Conservation (phyloP, 2,329 filamentous ascomycete genomes). For the Coniosporium tulheliwenetii region DNA sequence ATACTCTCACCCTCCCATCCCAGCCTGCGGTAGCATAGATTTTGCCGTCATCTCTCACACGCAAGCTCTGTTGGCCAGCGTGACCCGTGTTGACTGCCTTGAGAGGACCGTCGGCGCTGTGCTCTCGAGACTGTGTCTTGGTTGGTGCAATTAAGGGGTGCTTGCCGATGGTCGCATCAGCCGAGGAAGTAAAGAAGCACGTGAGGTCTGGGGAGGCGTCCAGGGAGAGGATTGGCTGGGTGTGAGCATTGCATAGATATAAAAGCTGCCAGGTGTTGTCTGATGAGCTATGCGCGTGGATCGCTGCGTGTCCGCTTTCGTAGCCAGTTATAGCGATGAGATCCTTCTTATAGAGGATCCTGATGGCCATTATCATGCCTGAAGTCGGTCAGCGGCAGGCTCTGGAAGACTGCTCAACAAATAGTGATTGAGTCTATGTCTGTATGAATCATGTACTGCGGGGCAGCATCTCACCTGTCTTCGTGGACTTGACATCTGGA, state of each 20-base stretch:
- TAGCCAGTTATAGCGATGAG: slow-evolving; percentile 62
- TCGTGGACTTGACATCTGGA: slow-evolving; percentile 24
- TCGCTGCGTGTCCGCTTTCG: slow-evolving; percentile 63
- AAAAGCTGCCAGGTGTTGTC: slow-evolving; percentile 32
- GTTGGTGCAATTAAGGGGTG: slow-evolving; percentile 40
- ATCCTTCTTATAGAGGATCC: slow-evolving; percentile 30
- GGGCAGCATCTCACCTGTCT: slow-evolving; percentile 30
- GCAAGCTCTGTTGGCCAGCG: slow-evolving; percentile 71
- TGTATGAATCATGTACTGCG: slow-evolving; percentile 24
- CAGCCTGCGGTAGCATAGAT: slow-evolving; percentile 86
- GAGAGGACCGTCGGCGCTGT: slow-evolving; percentile 3
- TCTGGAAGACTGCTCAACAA: too few species aligned
- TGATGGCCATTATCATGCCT: slow-evolving; percentile 83
- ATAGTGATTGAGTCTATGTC: slow-evolving; percentile 5
- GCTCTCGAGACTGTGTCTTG: slow-evolving; percentile 1
- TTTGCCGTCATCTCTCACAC: slow-evolving; percentile 61
- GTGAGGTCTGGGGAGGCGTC: slow-evolving; percentile 22
- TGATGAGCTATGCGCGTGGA: slow-evolving; percentile 27
- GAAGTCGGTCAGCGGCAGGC: slow-evolving; percentile 7
- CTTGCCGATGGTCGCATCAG: slow-evolving; percentile 64
- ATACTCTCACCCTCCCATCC: slow-evolving; percentile 72
- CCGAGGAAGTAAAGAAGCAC: slow-evolving; percentile 64
- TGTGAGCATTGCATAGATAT: slow-evolving; percentile 54
- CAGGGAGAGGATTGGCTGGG: slow-evolving; percentile 64
- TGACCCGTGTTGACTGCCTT: slow-evolving; percentile 58